Conservation (phyloP, 805 yeast species). For the Naumovozyma castellii region DNA sequence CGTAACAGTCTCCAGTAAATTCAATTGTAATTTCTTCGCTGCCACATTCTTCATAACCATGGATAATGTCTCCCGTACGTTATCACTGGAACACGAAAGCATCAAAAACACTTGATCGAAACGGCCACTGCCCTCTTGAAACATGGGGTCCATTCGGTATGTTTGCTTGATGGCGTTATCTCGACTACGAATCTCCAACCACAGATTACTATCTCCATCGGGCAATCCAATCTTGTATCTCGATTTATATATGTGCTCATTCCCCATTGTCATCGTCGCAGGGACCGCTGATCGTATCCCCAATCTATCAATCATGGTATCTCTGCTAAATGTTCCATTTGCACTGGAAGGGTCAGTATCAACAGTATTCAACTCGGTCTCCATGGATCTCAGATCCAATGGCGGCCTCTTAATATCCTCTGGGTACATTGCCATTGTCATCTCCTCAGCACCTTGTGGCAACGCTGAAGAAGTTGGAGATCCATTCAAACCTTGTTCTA, state of each 20-base stretch:
- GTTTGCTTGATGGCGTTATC: slow-evolving; percentile 12
- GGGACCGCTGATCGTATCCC: neutral
- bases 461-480: neutral
- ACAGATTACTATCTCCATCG: slow-evolving; percentile 11
- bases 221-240: slow-evolving; percentile 16
- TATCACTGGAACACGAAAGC: neutral
- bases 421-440: neutral
- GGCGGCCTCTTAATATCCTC: neutral
- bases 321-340: neutral
- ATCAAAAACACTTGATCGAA: slow-evolving; percentile 19
- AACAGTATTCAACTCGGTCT: too few species aligned
- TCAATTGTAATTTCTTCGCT: slow-evolving; percentile 18
- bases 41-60: slow-evolving; percentile 6
- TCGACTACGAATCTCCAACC: slow-evolving; percentile 21
- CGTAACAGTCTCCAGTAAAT: slow-evolving; percentile 21
- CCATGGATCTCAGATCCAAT: too few species aligned
- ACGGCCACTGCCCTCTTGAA: slow-evolving; percentile 16
- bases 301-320: neutral
- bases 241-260: slow-evolving; percentile 6
- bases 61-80: slow-evolving; percentile 12
- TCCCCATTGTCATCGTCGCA: neutral
- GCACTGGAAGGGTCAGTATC: too few species aligned
- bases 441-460: too few species aligned
- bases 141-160: slow-evolving; percentile 19
- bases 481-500: neutral